These are phyloP conservation scores for Dujonia santamariae DNA, from an alignment of 1,139 yeast species.

Conservation along the genomic window DNA sequence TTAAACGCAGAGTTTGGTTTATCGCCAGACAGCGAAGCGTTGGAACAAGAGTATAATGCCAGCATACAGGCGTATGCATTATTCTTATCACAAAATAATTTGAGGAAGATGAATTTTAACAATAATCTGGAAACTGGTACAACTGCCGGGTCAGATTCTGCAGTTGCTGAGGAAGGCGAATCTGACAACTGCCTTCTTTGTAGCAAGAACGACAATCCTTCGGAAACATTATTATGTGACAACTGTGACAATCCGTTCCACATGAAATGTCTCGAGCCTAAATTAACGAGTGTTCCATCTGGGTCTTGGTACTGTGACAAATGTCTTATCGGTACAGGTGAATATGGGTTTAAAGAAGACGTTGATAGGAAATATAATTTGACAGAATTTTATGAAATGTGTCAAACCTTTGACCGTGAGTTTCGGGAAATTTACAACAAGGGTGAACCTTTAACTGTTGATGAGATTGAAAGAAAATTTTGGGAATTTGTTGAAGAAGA, in stretches of 20 bases:
- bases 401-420: conserved; percentile 46
- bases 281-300: conserved; percentile 46
- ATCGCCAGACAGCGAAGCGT: conserved; percentile 13
- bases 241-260: conserved; percentile 74
- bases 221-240: conserved; percentile 59
- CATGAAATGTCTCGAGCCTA: conserved; percentile 57
- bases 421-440: conserved; percentile 31
- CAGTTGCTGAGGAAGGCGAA: conserved; percentile 10
- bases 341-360: conserved; percentile 84
- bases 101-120: conserved; percentile 14
- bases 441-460: conserved; percentile 32
- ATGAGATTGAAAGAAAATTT: conserved; percentile 52
- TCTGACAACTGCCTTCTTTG: conserved; percentile 54
- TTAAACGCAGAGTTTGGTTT: conserved; percentile 28
- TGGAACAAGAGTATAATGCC: conserved; percentile 31
- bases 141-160: conserved; percentile 22
- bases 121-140: conserved; percentile 2
- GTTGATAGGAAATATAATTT: conserved; percentile 51
- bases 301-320: conserved; percentile 78
- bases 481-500: conserved; percentile 54
- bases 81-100: conserved; percentile 29
- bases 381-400: conserved; percentile 59
- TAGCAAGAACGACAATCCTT: conserved; percentile 46
- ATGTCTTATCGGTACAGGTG: conserved; percentile 84
- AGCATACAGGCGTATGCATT: conserved; percentile 44